Base-by-base conservation (phyloP, 2,329 filamentous ascomycete genomes). In the Aspergillus sp. region DNA sequence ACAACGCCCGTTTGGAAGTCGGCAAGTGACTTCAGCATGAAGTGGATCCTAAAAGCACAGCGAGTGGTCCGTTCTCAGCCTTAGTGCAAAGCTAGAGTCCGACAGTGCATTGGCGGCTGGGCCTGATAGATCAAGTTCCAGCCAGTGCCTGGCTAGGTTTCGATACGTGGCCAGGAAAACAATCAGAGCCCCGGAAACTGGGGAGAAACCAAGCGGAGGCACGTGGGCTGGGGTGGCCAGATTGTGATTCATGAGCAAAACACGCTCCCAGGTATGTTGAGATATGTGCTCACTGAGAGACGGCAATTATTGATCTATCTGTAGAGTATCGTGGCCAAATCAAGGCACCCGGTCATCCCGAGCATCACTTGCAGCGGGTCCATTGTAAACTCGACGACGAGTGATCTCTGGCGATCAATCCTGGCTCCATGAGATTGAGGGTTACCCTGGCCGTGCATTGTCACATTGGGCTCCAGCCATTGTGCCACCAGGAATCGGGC, bases 101-200 rank as follows among this genome's bases (percentile, higher is more conserved):
- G 15, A 40, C 40, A 41, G 46, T 58, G 56, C 56, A 58, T 58
- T 41, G 39, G 46, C 27, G 40, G 46, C 39, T 46, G 47, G 56
- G 51, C 23, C 56, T 58, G 56, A 58, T 58, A 58, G 56, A 50
- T 58, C 56, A 58, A 51, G 56, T 58, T 58, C 56, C 52, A 58
- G 45, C 51, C 52, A 58, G 51, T 58, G 47, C 39, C 56, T 55
- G 56, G 51, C 54, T 54, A 54, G 46, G 56, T 21, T 51, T 39
- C 45, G 25, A 45, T 19, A 51, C 51, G 56, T 58, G 56, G 56
- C 45, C 40, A 49, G 27, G 17, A 19, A 50, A 50, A 44, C 25
- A 21, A 53, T 47, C 23, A 33, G 23, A 27, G 37, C 25, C 50
- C 45, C 12, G 35, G 11, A 27, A 46, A 15, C 45, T 15, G 35